Base-by-base conservation (phyloP, 345 rosid species). In the Corchorus olitorius region DNA sequence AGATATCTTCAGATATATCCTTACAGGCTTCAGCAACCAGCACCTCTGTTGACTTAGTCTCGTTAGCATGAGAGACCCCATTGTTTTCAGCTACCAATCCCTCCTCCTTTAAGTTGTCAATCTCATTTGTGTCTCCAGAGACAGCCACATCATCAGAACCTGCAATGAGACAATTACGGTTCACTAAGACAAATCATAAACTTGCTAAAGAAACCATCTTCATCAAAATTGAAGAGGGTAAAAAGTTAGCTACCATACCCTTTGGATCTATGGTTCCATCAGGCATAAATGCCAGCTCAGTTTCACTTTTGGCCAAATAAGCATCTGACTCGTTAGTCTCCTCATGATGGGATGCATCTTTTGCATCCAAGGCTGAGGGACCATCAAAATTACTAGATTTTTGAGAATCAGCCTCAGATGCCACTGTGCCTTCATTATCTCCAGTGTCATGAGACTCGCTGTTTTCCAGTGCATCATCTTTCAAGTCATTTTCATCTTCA, bases 401-500 rank as follows among this genome's bases (percentile, higher is more conserved):
- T 59, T 61, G 20, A n/a, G 58, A 61, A 56, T 8, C 65, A 61
- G 34, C 71, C 54, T 75, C 58, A 12, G 20, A 1, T 58, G 41
- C 53, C 50, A 10, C 34, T 54, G 7, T 20, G 55, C 39, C 35
- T 61, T 67, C 46, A 72, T 35, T 53, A 41, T 6, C 77, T 13
- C 13, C 74, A 54, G 16, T 16, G 27, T 55, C 15, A 64, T 22
- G 14, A 54, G 39, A 53, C 11, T 77, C 56, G 11, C 67, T 64
- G 43, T 58, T 63, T 78, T 79, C 82, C 15, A 37, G 60, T 72
- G 58, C 20, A 58, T 64, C 73, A 67, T 65, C 67, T 46, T 68
- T 65, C 43, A 52, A 19, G 52, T 78, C 82, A 79, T 77, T 65
- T 75, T 83, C 82, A 71, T 50, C 78, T 76, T 83, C 83, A 71